These are phyloP conservation scores for Bombardia bombarda DNA, from an alignment of 495 filamentous ascomycete species.

Conservation along the genomic window DNA sequence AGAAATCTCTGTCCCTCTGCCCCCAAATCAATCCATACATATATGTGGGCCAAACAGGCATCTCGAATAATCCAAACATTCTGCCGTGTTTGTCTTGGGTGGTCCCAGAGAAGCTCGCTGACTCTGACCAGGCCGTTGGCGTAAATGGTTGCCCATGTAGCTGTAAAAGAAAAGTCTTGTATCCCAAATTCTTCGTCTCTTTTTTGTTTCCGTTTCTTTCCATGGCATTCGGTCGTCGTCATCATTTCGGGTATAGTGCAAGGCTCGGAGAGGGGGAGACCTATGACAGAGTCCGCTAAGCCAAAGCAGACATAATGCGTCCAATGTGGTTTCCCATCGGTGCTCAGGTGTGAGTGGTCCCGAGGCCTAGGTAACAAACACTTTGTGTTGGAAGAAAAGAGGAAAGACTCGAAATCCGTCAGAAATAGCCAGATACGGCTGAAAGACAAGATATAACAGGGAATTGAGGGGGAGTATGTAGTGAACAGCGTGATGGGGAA, in stretches of 20 bases:
- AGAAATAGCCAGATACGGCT: neutral
- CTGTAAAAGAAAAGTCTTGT: constrained; percentile 23
- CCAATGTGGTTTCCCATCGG: neutral
- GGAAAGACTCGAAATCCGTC: neutral
- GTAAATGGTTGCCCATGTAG: constrained; percentile 29
- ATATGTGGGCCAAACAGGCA: neutral
- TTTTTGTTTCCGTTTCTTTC: constrained; percentile 16
- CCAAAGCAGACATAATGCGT: neutral
- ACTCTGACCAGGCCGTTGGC: constrained; percentile 13
- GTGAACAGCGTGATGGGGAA: no score
- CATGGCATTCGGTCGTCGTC: constrained; percentile 17
- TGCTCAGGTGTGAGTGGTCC: neutral
- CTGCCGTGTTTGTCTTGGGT: neutral
- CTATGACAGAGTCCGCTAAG: neutral
- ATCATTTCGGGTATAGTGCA: constrained; percentile 16
- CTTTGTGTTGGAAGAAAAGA: neutral
- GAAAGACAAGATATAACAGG: neutral
- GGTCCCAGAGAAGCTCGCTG: constrained; percentile 3
- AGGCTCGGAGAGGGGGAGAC: neutral
- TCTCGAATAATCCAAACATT: neutral
- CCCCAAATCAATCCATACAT: neutral
- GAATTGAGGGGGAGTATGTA: neutral
- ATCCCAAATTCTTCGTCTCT: constrained; percentile 24
- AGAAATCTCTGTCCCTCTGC: neutral
- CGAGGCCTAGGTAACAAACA: neutral